Evolutionary conservation across 805 yeast genomes (phyloP), one percentile per base, ranked within the genome.

Genomic region (Pichia thaimueangensis): DNA sequence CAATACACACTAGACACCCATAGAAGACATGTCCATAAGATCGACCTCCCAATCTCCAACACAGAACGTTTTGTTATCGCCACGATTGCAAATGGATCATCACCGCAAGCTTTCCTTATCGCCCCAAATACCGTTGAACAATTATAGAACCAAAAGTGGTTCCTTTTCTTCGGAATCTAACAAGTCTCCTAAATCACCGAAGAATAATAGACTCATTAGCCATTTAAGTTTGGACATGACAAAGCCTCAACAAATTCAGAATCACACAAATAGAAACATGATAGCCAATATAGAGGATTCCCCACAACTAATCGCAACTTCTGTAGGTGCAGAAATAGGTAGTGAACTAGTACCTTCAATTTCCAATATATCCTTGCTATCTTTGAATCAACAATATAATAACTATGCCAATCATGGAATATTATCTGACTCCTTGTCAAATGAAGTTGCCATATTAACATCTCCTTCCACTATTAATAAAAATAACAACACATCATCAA

Each of bases 271-370:
- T 10, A 21, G 13, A 4, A n/a, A n/a, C n/a, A n/a, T n/a, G n/a
- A n/a, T n/a, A n/a, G 16, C 20, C 5, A 37, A 27, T 16, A 30
- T 39, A 2, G 38, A 33, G 12, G 40, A 30, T 16, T 58, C 68
- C 7, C 66, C 68, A 9, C 55, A 51, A 23, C 52, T 64, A 35
- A 48, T 61, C 29, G 69, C 68, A 3, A 57, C 64, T 1, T 63
- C 68, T 0, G 62, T 60, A 5, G 67, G 65, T 4, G 50, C 48
- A 7, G 65, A 58, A n/a, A 44, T 56, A 20, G 62, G 57, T 6
- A 63, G 63, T 2, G 39, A 54, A 16, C 47, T 64, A 17, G 55
- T 64, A 12, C 67, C 68, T 6, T 59, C 68, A 5, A 53, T 67
- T 6, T 61, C 68, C 11, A 57, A 57, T 20, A 63, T 62, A 12